Base-by-base conservation (phyloP, 1,284 basidiomycete genomes). In the Anthracocystis panici-leucophaei region DNA sequence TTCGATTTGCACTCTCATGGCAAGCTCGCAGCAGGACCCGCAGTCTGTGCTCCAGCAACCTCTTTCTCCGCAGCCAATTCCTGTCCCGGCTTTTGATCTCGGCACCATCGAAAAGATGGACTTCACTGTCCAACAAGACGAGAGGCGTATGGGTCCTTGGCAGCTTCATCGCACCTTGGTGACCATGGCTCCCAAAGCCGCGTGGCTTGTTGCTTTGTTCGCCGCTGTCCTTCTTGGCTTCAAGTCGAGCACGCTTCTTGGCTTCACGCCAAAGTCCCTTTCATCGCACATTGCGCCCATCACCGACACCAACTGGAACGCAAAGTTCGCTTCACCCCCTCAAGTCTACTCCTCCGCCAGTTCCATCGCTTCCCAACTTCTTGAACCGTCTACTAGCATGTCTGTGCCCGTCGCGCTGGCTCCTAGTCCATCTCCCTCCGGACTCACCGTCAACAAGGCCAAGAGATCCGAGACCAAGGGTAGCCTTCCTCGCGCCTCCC, bases 161-260 rank as follows among this genome's bases (percentile, higher is more conserved):
- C 58, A 57, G 40, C 55, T 35, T 3, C 44, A 42, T n/a, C 35
- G 40, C 42, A 31, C 59, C 6, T 38, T 45, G 16, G 33, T 31
- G 2, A 16, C 27, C 31, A 51, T 31, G 25, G 27, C 52, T 31
- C 62, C 50, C 50, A 71, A 65, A n/a, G 27, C 58, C 4, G 55
- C 46, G 16, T 71, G 68, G 58, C 27, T 71, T n/a, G 55, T 71
- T 31, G 55, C 58, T 31, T 10, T 71, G 10, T 51, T 71, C 9
- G 62, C 58, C 11, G 52, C 68, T 27, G 21, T 65, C 11, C 51
- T 71, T 6, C 49, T 71, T 11, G 62, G 68, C 45, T 46, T 61
- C 62, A 65, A 62, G 12, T 50, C 68, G 3, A 46, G 6, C 50
- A 45, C 68, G 2, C 41, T 52, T 14, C 50, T 61, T 18, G 46